A percentile compares a stretch with the other conserved stretches of the same genome.
Conservation (phyloP, 2,329 filamentous ascomycete species). For the Aaosphaeria arxii region DNA sequence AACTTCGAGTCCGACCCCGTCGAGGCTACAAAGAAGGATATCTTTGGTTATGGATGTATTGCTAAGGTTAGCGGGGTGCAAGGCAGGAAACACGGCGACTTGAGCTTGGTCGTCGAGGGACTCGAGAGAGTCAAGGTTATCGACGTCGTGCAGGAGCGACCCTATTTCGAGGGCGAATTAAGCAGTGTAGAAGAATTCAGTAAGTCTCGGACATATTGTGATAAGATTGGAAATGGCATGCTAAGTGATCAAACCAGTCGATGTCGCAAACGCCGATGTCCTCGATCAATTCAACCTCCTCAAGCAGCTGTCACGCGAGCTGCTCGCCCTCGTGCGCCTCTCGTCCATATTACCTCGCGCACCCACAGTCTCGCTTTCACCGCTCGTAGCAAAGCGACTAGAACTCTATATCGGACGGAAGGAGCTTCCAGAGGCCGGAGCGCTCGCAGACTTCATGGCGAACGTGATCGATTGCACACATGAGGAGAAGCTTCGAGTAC, state of each 20-base stretch:
- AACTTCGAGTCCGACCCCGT: conserved; percentile 51
- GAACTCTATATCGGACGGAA: conserved; percentile 86
- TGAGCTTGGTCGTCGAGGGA: conserved; percentile 84
- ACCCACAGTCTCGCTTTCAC: conserved; percentile 67
- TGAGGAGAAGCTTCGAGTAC: conserved; percentile 84
- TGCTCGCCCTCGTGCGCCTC: conserved; percentile 79
- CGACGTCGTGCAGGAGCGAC: conserved; percentile 70
- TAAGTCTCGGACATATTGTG: conserved; percentile 37
- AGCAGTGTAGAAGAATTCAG: conserved; percentile 67
- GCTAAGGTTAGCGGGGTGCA: conserved; percentile 50
- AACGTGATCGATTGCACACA: conserved; percentile 84
- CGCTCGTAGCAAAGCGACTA: conserved; percentile 79
- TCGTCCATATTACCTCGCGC: conserved; percentile 77
- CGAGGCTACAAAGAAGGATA: conserved; percentile 53
- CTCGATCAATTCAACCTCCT: conserved; percentile 72
- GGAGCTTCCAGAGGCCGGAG: conserved; percentile 75
- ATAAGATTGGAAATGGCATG: neutral
- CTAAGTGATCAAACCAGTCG: conserved; percentile 12
- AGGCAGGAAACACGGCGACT: conserved; percentile 53
- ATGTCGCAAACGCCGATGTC: conserved; percentile 50
- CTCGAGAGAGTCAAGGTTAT: conserved; percentile 73
- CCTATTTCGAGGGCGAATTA: conserved; percentile 83
- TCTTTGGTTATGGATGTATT: conserved; percentile 80
- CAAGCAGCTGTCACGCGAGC: conserved; percentile 80
- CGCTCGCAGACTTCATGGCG: conserved; percentile 93